phyloP scores from a whole-genome alignment of 768 basidiomycete species.

The Tulasnella sp. region DNA sequence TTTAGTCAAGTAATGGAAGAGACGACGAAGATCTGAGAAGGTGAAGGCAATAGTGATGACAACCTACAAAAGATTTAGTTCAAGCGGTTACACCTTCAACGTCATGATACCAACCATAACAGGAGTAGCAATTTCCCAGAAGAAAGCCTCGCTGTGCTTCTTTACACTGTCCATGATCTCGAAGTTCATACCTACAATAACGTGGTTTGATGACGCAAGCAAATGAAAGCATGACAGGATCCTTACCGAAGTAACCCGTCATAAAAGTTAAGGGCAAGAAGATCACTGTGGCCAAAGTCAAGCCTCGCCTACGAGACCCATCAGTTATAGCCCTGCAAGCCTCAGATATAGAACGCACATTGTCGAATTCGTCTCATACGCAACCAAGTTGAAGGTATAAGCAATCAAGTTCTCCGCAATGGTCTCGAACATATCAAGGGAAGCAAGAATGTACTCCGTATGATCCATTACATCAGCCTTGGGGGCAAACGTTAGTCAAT shows the following conservation, averaged over 20 bases:
- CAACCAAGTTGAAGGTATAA: conserved; percentile 64
- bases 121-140: conserved; percentile 54
- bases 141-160: conserved; percentile 22
- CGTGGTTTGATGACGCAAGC: neutral
- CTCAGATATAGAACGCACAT: conserved; percentile 36
- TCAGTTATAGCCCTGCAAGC: neutral
- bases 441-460: conserved; percentile 55
- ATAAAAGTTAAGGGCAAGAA: conserved; percentile 56
- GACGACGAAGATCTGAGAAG: neutral
- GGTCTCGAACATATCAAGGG: conserved; percentile 59
- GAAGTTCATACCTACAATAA: conserved; percentile 16
- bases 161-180: conserved; percentile 11
- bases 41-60: neutral
- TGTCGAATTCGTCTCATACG: conserved; percentile 63
- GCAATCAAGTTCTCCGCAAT: conserved; percentile 60
- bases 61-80: no score
- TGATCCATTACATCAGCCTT: conserved; percentile 67
- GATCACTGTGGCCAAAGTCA: conserved; percentile 55
- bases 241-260: conserved; percentile 52
- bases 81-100: neutral
- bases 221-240: neutral
- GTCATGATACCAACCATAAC: conserved; percentile 40
- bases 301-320: conserved; percentile 35
- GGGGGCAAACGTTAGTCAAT: neutral
- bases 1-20: neutral